Percentiles rank a stretch among this genome's conserved stretches.
These are phyloP conservation scores for Pseudocercospora eumusae DNA, from an alignment of 2,329 filamentous ascomycete species.

Conservation along the genomic window DNA sequence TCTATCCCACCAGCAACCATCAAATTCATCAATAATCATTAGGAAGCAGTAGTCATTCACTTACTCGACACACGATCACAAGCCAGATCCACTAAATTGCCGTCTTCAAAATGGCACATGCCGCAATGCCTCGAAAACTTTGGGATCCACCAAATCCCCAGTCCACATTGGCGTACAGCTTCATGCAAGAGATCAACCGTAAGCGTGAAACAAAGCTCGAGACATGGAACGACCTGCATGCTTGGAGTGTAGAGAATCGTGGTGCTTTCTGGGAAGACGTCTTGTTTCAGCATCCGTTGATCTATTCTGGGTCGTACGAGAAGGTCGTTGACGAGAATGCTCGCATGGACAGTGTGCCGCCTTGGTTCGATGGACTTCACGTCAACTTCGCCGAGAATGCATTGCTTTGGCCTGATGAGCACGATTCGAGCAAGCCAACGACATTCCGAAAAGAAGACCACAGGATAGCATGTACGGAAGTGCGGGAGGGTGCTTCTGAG, in stretches of 20 bases:
- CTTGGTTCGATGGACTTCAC: constrained; percentile 73
- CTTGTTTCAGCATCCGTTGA: constrained; percentile 61
- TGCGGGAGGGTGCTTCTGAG: constrained; percentile 64
- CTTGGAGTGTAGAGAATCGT: constrained; percentile 65
- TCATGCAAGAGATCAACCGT: constrained; percentile 66
- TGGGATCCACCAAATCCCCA: constrained; percentile 47
- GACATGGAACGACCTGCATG: constrained; percentile 69
- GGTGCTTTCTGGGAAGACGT: constrained; percentile 66
- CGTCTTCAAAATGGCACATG: constrained; percentile 20
- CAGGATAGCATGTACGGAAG: constrained; percentile 70
- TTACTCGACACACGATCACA: too few species aligned
- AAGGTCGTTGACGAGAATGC: constrained; percentile 66
- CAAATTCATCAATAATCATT: neutral
- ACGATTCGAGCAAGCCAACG: constrained; percentile 50
- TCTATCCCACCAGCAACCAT: neutral
- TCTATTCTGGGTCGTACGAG: constrained; percentile 59
- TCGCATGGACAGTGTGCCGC: constrained; percentile 70
- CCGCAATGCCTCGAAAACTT: constrained; percentile 45
- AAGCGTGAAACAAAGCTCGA: constrained; percentile 60
- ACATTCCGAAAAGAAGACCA: constrained; percentile 68
- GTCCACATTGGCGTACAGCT: constrained; percentile 63
- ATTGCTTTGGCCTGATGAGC: constrained; percentile 58
- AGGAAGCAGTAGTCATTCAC: too few species aligned
- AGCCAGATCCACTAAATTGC: too few species aligned
- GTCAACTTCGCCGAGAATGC: constrained; percentile 82